Percentiles rank a stretch among this genome's conserved stretches.
Conservation (phyloP, 495 filamentous ascomycete genomes). For the Aspergillus incahuasiensis region DNA sequence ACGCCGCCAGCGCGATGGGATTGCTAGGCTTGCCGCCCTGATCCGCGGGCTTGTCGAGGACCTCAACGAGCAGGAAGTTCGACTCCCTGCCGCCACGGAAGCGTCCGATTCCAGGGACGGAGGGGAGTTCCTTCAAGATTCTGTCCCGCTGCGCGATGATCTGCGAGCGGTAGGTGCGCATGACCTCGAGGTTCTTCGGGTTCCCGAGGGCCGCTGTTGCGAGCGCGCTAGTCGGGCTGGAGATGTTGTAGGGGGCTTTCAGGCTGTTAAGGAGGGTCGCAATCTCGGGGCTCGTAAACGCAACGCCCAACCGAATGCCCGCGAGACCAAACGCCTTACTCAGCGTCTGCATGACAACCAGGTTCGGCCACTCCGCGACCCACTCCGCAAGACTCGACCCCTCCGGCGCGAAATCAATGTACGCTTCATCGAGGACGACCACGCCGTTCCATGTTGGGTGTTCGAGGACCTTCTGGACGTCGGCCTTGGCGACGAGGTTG, state of each 20-base stretch:
- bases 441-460: slow-evolving; percentile 96
- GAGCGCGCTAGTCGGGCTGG: slow-evolving; percentile 77
- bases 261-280: slow-evolving; percentile 76
- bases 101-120: slow-evolving; percentile 71
- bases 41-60: slow-evolving; percentile 58
- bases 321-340: slow-evolving; percentile 95
- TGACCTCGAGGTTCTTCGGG: slow-evolving; percentile 59
- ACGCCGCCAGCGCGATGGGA: slow-evolving; percentile 66
- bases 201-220: slow-evolving; percentile 64
- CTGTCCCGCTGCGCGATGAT: slow-evolving; percentile 75
- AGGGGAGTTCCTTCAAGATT: slow-evolving; percentile 66
- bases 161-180: slow-evolving; percentile 60
- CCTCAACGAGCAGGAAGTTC: slow-evolving; percentile 89
- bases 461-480: slow-evolving; percentile 67
- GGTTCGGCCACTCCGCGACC: slow-evolving; percentile 90
- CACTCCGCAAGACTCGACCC: slow-evolving; percentile 83
- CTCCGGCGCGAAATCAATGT: slow-evolving; percentile 86
- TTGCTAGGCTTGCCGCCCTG: slow-evolving; percentile 71
- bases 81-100: slow-evolving; percentile 75
- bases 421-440: slow-evolving; percentile 91
- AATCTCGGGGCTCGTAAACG: slow-evolving; percentile 65
- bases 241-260: slow-evolving; percentile 95
- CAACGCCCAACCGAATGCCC: slow-evolving; percentile 75
- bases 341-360: slow-evolving; percentile 96
- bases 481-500: slow-evolving; percentile 67